A percentile compares a stretch with the other conserved stretches of the same genome.
These are phyloP conservation scores for Pseudohalonectria lignicola DNA, from an alignment of 2,329 filamentous ascomycete species.

Conservation along the genomic window DNA sequence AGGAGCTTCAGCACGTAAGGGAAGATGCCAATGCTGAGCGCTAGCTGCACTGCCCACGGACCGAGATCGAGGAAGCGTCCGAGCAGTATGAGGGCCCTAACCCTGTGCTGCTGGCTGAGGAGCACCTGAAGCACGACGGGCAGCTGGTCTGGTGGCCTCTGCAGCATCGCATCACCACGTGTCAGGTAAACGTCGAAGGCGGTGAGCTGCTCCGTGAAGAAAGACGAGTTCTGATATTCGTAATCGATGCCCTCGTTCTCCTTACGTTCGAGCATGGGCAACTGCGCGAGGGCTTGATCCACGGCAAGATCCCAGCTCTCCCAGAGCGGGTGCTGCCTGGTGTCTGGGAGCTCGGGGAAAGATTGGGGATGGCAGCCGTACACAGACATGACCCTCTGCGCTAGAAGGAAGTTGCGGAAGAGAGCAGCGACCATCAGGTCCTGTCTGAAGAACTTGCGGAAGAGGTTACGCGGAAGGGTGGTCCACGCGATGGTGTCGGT, in stretches of 20 bases:
- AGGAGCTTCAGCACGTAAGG: constrained; percentile 96
- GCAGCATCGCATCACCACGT: constrained; percentile 67
- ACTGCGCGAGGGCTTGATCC: constrained; percentile 84
- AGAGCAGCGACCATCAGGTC: constrained; percentile 98
- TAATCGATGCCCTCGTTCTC: constrained; percentile 67
- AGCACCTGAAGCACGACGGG: constrained; percentile 94
- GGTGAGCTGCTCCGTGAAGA: constrained; percentile 94
- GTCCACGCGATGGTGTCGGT: constrained; percentile 99
- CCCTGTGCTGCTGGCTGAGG: constrained; percentile 86
- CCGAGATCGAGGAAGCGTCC: constrained; percentile 91
- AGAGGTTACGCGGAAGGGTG: constrained; percentile 75
- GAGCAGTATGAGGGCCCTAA: constrained; percentile 81
- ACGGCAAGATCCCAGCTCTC: constrained; percentile 96
- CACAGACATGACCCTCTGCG: constrained; percentile 89
- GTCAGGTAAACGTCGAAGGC: constrained; percentile 93
- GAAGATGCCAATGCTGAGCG: constrained; percentile 95
- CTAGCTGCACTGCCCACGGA: constrained; percentile 97
- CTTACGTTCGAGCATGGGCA: constrained; percentile 74
- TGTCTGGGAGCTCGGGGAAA: constrained; percentile 84
- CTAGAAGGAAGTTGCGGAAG: constrained; percentile 90
- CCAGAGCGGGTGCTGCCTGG: constrained; percentile 90
- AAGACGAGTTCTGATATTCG: constrained; percentile 87
- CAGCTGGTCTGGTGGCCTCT: constrained; percentile 85
- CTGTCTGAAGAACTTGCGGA: constrained; percentile 94
- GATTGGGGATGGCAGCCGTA: constrained; percentile 95